These are phyloP conservation scores for Phanerodontia chrysosporium DNA, from an alignment of 768 basidiomycete species.

Conservation along the genomic window DNA sequence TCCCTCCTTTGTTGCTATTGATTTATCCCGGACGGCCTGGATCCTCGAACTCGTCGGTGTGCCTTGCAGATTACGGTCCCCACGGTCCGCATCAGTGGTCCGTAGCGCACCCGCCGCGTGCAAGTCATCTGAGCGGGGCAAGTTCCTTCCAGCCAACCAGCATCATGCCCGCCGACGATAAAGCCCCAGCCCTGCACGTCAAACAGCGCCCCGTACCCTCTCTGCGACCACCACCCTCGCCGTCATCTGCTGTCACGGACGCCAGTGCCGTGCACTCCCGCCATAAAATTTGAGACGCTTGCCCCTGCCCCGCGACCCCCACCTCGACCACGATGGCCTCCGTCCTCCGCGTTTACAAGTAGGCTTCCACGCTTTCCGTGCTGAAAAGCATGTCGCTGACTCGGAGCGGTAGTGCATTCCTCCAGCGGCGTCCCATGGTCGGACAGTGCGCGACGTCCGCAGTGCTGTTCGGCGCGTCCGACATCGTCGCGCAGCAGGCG, in stretches of 20 bases:
- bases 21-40: neutral
- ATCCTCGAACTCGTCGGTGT: neutral
- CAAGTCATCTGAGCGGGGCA: neutral
- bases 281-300: neutral
- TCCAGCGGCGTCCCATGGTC: slow-evolving; percentile 58
- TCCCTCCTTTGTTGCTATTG: neutral
- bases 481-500: slow-evolving; percentile 82
- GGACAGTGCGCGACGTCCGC: slow-evolving; percentile 63
- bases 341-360: slow-evolving; percentile 27
- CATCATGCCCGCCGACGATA: neutral
- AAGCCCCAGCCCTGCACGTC: neutral
- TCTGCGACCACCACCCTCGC: neutral
- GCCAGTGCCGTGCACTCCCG: neutral
- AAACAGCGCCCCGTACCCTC: neutral
- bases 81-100: neutral
- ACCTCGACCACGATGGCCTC: neutral
- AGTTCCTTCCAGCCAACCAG: slow-evolving; percentile 4
- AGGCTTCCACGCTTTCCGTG: neutral
- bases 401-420: slow-evolving; percentile 40
- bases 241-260: neutral
- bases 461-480: slow-evolving; percentile 68
- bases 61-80: neutral
- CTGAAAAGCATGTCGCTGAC: neutral
- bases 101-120: neutral
- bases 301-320: neutral